These are phyloP conservation scores for Bipolaris sorokiniana DNA, from an alignment of 2,329 filamentous ascomycete species.

Conservation along the genomic window DNA sequence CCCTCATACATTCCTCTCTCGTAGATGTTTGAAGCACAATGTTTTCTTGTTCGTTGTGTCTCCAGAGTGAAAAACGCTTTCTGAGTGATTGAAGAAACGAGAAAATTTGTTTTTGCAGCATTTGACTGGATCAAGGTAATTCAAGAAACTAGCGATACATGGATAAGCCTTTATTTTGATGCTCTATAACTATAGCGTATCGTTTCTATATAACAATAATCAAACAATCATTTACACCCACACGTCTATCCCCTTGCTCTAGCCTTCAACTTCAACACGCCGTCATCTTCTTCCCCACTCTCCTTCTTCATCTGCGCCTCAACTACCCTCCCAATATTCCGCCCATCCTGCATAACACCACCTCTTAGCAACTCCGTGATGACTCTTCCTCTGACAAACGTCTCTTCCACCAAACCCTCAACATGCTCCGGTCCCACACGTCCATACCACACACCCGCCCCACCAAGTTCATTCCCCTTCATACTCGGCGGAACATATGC, in stretches of 20 bases:
- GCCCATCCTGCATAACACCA: slow-evolving; percentile 57
- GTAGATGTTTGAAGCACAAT: no score
- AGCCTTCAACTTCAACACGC: slow-evolving; percentile 28
- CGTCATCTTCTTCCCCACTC: slow-evolving; percentile 32
- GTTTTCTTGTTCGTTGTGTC: no score
- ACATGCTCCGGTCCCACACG: slow-evolving; percentile 76
- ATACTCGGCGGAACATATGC: slow-evolving; percentile 71
- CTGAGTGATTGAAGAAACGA: no score
- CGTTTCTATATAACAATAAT: no score
- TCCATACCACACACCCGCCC: slow-evolving; percentile 82
- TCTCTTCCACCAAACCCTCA: slow-evolving; percentile 76
- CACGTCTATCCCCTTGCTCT: slow-evolving; percentile 13
- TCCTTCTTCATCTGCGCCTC: slow-evolving; percentile 41
- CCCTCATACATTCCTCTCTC: no score
- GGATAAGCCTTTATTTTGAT: neutral
- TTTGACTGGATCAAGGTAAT: no score
- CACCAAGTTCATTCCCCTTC: slow-evolving; percentile 64
- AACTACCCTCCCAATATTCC: slow-evolving; percentile 37
- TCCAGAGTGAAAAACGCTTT: no score
- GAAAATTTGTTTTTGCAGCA: no score
- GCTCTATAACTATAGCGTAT: neutral
- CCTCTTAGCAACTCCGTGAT: slow-evolving; percentile 76
- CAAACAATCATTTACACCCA: neutral
- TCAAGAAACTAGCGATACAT: no score
- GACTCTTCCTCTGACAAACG: slow-evolving; percentile 69